phyloP scores from a whole-genome alignment of 169 alveolate species.

The Plasmodium knowlesi region DNA sequence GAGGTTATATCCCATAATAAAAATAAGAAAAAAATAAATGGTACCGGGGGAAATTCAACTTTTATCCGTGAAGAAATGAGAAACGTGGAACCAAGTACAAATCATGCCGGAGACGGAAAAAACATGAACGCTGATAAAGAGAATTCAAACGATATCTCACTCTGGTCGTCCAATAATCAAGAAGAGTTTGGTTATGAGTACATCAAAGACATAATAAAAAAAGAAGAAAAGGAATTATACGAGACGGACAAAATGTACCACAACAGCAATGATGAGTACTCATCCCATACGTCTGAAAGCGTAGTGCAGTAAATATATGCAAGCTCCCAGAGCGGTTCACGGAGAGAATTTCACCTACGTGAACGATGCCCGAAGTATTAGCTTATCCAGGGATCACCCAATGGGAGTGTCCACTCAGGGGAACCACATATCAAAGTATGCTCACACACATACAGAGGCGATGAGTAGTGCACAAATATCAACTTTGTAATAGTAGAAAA shows the following conservation, averaged over 20 bases:
- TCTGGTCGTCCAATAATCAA: conserved; percentile 31
- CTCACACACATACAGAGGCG: neutral
- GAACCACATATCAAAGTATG: neutral
- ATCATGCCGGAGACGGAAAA: neutral
- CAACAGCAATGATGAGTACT: conserved; percentile 42
- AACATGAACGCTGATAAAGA: neutral
- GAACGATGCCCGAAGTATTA: neutral
- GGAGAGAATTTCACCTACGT: neutral
- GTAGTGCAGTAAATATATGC: neutral
- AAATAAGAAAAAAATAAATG: conserved; percentile 18
- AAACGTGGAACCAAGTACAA: neutral
- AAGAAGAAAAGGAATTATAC: conserved; percentile 51
- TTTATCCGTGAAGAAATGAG: neutral
- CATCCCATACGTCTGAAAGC: conserved; percentile 72
- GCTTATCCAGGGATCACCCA: neutral
- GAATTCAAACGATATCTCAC: neutral
- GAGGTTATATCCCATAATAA: conserved; percentile 31
- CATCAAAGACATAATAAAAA: conserved; percentile 41
- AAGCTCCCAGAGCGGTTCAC: too few species aligned
- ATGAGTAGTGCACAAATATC: neutral
- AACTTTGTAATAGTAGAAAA: neutral
- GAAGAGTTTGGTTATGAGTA: conserved; percentile 57
- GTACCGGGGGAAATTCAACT: neutral
- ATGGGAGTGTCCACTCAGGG: neutral
- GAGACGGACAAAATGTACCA: conserved; percentile 31